Evolutionary conservation across 202 grass and related monocot species (phyloP), one percentile per base, ranked within the genome.

Genomic region (Dendrocalamus latiflorus): DNA sequence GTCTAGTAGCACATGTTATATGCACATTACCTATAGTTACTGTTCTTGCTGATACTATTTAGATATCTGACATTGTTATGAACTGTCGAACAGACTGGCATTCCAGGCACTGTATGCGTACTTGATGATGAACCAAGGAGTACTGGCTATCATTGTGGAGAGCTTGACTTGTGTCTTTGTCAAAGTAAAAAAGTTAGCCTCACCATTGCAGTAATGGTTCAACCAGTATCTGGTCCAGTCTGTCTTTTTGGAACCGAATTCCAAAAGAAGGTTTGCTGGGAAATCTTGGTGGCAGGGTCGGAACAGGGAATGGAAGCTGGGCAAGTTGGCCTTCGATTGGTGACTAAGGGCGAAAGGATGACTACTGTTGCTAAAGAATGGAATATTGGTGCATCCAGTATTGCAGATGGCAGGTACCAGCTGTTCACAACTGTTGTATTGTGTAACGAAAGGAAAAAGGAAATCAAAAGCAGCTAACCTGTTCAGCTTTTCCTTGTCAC

Each of bases 261-360:
- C 55, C 85, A 95, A 65, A 95, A 95, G 89, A 95, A 98, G 74
- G 65, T 91, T 66, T 98, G 96, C 53, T 98, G 96, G 96, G 96
- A 95, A 88, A 95, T 98, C 67, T 83, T 98, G 53, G 86, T 98
- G 44, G 96, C 96, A 43, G 96, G 96, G 79, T 94, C 91, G 37
- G 96, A 98, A 79, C 96, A 98, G 84, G 96, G 96, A 63, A 95
- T 98, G 85, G 96, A 98, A 83, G 93, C 96, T 75, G 96, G 96
- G 25, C 93, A 95, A 76, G 91, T 98, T 93, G 96, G 96, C 39
- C 88, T 98, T 76, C 83, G 96, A 38, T 86, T 98, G 43, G 93
- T 98, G 41, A 95, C 83, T 36, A 98, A 95, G 80, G 93, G 93
- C 75, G 88, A 93, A 79, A 91, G 91, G 81, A 81, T 93, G 68